Conservation (phyloP, 768 basidiomycete genomes). For the Gloeopeniophorella convolvens region DNA sequence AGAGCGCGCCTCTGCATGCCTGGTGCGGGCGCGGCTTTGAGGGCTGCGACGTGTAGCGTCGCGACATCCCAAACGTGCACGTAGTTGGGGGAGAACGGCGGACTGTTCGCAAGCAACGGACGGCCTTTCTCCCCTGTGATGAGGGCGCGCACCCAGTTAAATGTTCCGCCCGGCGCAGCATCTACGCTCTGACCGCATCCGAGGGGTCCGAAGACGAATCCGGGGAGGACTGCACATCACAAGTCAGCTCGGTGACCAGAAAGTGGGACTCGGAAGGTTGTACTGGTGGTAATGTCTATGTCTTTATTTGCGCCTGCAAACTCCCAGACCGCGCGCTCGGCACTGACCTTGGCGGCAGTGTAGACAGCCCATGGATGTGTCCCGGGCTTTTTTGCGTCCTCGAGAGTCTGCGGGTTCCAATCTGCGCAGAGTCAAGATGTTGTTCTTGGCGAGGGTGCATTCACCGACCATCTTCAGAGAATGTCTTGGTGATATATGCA, state of each 20-base stretch:
- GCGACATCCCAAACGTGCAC: not conserved
- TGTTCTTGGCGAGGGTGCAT: no score
- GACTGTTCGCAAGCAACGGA: not conserved
- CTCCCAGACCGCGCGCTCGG: conserved; percentile 1
- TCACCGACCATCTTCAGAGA: conserved; percentile 1
- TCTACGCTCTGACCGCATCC: not conserved
- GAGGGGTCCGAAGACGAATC: not conserved
- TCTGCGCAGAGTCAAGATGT: not conserved
- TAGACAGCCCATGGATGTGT: not conserved
- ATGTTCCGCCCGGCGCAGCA: not conserved
- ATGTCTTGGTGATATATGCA: not conserved
- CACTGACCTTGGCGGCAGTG: not conserved
- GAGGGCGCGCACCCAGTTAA: not conserved
- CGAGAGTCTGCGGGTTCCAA: not conserved
- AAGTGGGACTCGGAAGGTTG: not conserved
- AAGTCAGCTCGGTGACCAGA: not conserved
- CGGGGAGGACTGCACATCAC: not conserved
- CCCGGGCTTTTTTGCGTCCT: not conserved
- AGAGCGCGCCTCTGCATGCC: not conserved
- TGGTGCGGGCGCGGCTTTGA: not conserved
- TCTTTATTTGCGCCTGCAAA: not conserved
- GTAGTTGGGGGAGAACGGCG: not conserved
- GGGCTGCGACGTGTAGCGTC: not conserved
- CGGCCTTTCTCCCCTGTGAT: not conserved
- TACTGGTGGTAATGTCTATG: not conserved